Conservation (phyloP, 2,329 filamentous ascomycete genomes). For the Colletotrichum phormii region DNA sequence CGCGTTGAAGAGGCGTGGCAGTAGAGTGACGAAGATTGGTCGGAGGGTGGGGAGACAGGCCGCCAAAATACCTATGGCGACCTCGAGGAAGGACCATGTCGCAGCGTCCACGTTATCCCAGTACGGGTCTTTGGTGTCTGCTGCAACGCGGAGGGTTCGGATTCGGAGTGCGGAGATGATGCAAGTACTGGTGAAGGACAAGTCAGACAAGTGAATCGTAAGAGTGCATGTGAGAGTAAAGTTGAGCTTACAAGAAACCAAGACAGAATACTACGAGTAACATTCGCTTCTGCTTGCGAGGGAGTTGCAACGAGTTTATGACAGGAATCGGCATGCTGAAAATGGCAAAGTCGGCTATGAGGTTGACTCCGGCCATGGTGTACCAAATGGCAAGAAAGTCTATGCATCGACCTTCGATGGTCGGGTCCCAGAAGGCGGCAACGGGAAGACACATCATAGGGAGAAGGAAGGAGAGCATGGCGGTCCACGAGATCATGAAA, state of each 20-base stretch:
- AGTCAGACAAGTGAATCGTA: neutral
- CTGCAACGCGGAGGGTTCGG: conserved; percentile 42
- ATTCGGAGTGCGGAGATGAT: conserved; percentile 45
- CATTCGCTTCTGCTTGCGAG: conserved; percentile 40
- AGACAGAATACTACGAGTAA: conserved; percentile 41
- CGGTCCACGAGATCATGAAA: conserved; percentile 45
- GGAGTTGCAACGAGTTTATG: conserved; percentile 40
- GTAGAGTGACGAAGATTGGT: conserved; percentile 41
- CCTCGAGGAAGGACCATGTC: conserved; percentile 46
- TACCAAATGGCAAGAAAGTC: conserved; percentile 44
- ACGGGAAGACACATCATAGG: conserved; percentile 44
- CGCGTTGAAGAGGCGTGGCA: conserved; percentile 38
- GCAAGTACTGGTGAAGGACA: conserved; percentile 39
- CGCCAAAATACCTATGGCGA: conserved; percentile 45
- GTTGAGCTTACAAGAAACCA: conserved; percentile 43
- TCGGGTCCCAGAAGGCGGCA: conserved; percentile 41
- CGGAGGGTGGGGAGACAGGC: conserved; percentile 45
- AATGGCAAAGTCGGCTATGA: conserved; percentile 43
- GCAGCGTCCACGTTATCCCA: conserved; percentile 47
- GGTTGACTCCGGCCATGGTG: conserved; percentile 43
- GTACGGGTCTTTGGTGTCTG: conserved; percentile 38
- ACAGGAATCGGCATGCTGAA: conserved; percentile 43
- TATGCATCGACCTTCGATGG: conserved; percentile 41
- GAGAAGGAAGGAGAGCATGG: conserved; percentile 44
- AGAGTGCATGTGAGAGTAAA: neutral